These are phyloP conservation scores for Colletotrichum higginsianum DNA, from an alignment of 2,329 filamentous ascomycete species.

Conservation along the genomic window DNA sequence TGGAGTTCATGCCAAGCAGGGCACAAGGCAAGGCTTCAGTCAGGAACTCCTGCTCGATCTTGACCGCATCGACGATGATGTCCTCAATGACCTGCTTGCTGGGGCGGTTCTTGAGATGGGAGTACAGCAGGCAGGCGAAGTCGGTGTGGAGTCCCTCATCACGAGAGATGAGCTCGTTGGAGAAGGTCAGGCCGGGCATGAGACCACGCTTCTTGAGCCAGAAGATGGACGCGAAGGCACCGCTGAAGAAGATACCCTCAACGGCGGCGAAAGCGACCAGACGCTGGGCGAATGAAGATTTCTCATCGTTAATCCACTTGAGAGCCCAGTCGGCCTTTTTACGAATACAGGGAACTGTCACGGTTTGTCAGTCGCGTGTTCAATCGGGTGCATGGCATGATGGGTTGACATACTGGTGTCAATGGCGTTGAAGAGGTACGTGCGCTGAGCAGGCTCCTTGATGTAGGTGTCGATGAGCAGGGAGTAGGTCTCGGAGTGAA, in stretches of 20 bases:
- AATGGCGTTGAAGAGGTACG: constrained; percentile 97
- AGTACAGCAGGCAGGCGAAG: constrained; percentile 97
- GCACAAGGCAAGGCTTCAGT: constrained; percentile 94
- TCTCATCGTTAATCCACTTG: constrained; percentile 92
- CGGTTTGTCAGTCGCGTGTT: neutral
- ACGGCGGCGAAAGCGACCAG: constrained; percentile 97
- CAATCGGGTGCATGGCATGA: constrained; percentile 67
- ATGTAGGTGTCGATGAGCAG: constrained; percentile 99
- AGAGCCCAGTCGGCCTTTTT: constrained; percentile 99
- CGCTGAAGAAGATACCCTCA: constrained; percentile 99
- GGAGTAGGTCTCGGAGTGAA: constrained; percentile 99
- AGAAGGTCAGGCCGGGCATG: constrained; percentile 98
- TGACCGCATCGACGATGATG: constrained; percentile 94
- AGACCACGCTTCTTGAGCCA: constrained; percentile 99
- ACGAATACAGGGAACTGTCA: constrained; percentile 91
- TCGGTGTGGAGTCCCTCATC: constrained; percentile 99
- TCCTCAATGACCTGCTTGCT: constrained; percentile 84
- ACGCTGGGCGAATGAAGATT: constrained; percentile 95
- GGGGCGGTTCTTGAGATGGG: constrained; percentile 94
- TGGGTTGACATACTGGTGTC: constrained; percentile 84
- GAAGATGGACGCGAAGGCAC: constrained; percentile 98
- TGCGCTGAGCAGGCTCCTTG: constrained; percentile 95
- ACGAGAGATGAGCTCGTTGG: constrained; percentile 99
- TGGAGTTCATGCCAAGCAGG: constrained; percentile 97
- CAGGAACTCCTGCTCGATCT: constrained; percentile 97